phyloP scores from a whole-genome alignment of 768 basidiomycete species.

The Lentinus tigrinus region DNA sequence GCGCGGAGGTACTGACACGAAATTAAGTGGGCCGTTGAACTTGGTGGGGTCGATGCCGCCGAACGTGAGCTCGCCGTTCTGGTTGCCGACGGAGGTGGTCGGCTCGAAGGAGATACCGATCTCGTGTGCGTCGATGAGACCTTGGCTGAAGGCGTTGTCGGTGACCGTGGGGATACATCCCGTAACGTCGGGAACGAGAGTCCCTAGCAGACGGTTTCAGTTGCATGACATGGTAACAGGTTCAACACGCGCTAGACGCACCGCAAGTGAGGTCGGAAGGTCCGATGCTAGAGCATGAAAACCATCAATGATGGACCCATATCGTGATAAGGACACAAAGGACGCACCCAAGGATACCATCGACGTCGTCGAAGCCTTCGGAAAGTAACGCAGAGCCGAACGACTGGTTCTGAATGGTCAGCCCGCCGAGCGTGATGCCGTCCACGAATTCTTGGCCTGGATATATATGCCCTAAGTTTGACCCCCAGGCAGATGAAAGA shows the following conservation, averaged over 20 bases:
- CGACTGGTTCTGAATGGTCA: constrained; percentile 29
- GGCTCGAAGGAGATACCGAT: constrained; percentile 30
- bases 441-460: constrained; percentile 32
- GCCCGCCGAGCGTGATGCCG: constrained; percentile 36
- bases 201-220: not conserved
- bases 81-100: constrained; percentile 1
- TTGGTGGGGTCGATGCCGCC: constrained; percentile 30
- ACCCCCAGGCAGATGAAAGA: no score
- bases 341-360: constrained; percentile 63
- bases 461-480: constrained; percentile 31
- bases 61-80: constrained; percentile 33
- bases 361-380: constrained; percentile 39
- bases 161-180: constrained; percentile 36
- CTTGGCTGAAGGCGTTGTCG: constrained; percentile 32
- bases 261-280: constrained; percentile 46
- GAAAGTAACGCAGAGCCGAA: constrained; percentile 35
- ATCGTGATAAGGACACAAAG: not conserved
- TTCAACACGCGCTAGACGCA: not conserved
- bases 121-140: constrained; percentile 20
- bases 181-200: constrained; percentile 30
- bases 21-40: constrained; percentile 27
- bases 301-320: not conserved
- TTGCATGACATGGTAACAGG: no score
- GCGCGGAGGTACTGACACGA: constrained; percentile 21
- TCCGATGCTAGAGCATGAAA: constrained; percentile 31